Base-by-base conservation (phyloP, 495 filamentous ascomycete species). In the Rhizodiscina lignyota region DNA sequence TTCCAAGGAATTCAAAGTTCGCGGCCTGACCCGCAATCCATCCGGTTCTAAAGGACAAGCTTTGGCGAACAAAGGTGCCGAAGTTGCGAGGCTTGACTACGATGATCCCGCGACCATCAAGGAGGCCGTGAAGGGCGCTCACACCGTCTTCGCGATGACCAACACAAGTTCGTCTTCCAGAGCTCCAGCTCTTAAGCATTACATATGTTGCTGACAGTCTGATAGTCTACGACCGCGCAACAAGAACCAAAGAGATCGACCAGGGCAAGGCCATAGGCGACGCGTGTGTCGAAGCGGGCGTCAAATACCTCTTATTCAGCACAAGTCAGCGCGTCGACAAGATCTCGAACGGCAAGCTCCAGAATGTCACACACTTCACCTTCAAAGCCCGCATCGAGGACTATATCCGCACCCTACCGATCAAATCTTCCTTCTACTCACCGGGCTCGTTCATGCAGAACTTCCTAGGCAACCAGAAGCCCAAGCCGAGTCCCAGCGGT, bases 21-120 rank as follows among this genome's bases (percentile, higher is more conserved):
- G 53, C 15, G 53, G 48, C 37, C 40, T 59, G 6, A 60, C 56
- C n/a, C 45, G 58, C 36, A 29, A 51, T 15, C 21, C 45, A 16
- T 30, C 36, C 23, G 66, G 64, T 19, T 43, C 58, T 1, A 61
- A 57, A 10, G 61, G 64, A 4, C 51, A 66, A 30, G 38, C 42
- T 20, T 47, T 68, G n/a, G 44, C 42, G 15, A 36, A 31, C 5
- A 49, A 53, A 21, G 62, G 66, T 29, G 56, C 64, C 12, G 54
- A 11, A 39, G 24, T 41, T 41, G 38, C 45, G 36, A 19, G 24
- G 12, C 4, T n/a, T 29, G 12, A 18, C 4, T 30, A 4, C 21
- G 3, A 13, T 5, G 21, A 4, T 4, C 31, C 30, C 5, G 10
- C 8, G 11, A 32, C 38, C 1, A 21, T 37, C 19, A 24, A 28